Evolutionary conservation across 139 green algal genomes (phyloP), one percentile per base, ranked within the genome.

Genomic region (Asterochloris erici): DNA sequence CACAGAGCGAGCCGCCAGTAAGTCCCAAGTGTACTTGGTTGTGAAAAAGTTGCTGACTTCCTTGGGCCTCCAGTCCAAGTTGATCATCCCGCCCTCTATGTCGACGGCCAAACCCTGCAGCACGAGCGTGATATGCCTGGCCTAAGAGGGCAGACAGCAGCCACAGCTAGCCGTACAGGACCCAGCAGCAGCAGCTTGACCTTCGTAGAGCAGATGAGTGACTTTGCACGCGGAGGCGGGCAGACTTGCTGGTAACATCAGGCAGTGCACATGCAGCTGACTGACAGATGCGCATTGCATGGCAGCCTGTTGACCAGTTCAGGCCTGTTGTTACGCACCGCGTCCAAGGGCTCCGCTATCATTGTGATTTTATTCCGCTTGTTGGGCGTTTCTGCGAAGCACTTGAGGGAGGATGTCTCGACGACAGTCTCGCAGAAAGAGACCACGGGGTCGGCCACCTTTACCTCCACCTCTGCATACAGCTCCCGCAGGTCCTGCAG

Each of bases 341-440:
- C 94, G 93, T 99, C 96, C 69, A 99, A 85, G 1, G 97, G 96
- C 92, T 99, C 96, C 15, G 97, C 94, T 24, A 99, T 95, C 92
- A 98, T 97, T 38, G 95, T 97, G 66, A 98, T 76, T 91, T 96
- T 97, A 86, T 98, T 98, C 69, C 87, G 88, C 85, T 96, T 95
- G 90, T 99, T 99, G 83, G 95, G 95, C 17, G 95, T 98, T 87
- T 99, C 95, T 13, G 97, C 97, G 90, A 98, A 99, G 88, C 96
- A 99, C 90, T 98, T 98, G 73, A 99, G 88, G 14, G 85, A 92
- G 77, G 84, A 94, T 26, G 94, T 98, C 88, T 99, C 97, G 82
- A 98, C 95, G 16, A 99, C 97, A 23, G 97, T 99, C 91, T 99
- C 97, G 79, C 93, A 96, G 86, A 99, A 98, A 23, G 93, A 91